Conservation (phyloP, 331 rosid genomes). For the Phaseolus coccineus region DNA sequence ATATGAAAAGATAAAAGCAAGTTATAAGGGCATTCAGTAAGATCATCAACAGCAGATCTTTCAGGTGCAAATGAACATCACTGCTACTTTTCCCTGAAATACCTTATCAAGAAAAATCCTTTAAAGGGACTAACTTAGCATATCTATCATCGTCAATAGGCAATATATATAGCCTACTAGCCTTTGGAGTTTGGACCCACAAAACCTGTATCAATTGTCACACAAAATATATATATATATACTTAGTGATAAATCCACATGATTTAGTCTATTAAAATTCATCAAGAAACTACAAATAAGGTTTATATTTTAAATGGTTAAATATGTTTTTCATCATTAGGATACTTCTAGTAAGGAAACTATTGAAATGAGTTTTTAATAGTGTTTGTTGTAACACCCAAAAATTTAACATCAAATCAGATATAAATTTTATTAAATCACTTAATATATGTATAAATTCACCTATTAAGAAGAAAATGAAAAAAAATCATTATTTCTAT, state of each 20-base stretch:
- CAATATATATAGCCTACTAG: neutral
- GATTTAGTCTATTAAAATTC: neutral
- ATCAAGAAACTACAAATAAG: neutral
- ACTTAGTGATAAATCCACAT: neutral
- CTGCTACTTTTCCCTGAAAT: too few species aligned
- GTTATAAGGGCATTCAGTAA: neutral
- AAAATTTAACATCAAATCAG: too few species aligned
- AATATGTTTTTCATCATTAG: too few species aligned
- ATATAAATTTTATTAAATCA: too few species aligned
- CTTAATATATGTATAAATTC: too few species aligned
- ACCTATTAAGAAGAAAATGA: too few species aligned
- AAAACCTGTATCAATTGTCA: neutral
- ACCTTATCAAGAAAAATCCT: neutral
- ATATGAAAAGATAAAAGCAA: too few species aligned
- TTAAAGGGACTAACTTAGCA: neutral
- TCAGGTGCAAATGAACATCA: neutral
- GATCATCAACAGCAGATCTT: neutral
- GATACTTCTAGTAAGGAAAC: too few species aligned
- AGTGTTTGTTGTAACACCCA: too few species aligned
- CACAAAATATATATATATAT: neutral
- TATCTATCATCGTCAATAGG: constrained; percentile 1
- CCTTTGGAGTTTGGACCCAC: constrained; percentile 19
- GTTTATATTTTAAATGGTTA: neutral
- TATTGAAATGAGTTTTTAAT: too few species aligned
- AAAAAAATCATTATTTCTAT: too few species aligned